Percentiles rank a stretch among this genome's conserved stretches.
Conservation (phyloP, 1,284 basidiomycete genomes). For the Sanghuangporus sanghuang region DNA sequence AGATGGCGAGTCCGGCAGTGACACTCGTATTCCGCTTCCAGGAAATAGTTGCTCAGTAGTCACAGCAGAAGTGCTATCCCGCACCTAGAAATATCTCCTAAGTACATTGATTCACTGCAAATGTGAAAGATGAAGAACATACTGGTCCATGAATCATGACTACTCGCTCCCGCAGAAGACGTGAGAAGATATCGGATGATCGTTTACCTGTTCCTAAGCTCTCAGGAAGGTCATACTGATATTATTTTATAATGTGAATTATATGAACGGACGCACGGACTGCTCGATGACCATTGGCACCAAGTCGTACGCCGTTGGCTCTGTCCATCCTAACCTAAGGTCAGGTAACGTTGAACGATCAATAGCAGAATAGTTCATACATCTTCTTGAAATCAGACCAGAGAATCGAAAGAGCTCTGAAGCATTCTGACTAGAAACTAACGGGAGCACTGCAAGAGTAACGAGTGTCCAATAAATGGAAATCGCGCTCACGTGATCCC, state of each 20-base stretch:
- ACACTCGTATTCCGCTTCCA: slow-evolving; percentile 94
- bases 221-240: background rate
- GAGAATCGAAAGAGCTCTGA: background rate
- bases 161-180: slow-evolving; percentile 84
- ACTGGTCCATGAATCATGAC: slow-evolving; percentile 93
- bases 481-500: slow-evolving; percentile 3
- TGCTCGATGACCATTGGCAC: slow-evolving; percentile 93
- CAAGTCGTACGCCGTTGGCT: slow-evolving; percentile 31
- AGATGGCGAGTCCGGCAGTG: slow-evolving; percentile 89
- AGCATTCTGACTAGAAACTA: background rate
- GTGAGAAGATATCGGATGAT: slow-evolving; percentile 92
- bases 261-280: slow-evolving; percentile 50
- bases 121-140: slow-evolving; percentile 29
- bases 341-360: background rate
- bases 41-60: slow-evolving; percentile 84
- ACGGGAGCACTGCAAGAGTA: no score
- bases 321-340: slow-evolving; percentile 6
- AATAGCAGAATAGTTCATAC: background rate
- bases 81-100: slow-evolving; percentile 48
- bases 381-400: background rate
- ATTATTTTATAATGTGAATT: background rate
- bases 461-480: background rate
- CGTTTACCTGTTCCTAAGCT: slow-evolving; percentile 79
- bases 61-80: slow-evolving; percentile 78
- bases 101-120: background rate